Evolutionary conservation across 805 yeast genomes (phyloP).

Genomic region (Brettanomyces anomalus): DNA sequence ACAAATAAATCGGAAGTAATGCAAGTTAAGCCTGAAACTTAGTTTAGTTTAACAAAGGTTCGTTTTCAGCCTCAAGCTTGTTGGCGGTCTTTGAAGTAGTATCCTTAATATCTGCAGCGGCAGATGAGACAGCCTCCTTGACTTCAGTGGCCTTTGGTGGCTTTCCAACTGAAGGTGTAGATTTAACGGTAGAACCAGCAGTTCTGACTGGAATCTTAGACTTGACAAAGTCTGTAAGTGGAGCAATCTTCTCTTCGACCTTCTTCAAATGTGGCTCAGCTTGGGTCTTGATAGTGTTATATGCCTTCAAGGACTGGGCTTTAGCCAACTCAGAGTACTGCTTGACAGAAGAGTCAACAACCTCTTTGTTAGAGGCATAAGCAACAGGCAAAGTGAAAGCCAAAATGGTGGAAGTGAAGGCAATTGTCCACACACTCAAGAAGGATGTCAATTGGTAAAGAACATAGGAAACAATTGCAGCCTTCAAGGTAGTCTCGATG

Average conservation of each 20-base stretch:
- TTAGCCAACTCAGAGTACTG: constrained; percentile 37
- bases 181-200: constrained; percentile 54
- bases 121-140: constrained; percentile 1
- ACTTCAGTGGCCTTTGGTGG: constrained; percentile 8
- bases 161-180: constrained; percentile 4
- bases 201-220: constrained; percentile 57
- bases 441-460: constrained; percentile 65
- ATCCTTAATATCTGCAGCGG: constrained; percentile 3
- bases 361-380: constrained; percentile 65
- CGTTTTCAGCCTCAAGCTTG: constrained; percentile 6
- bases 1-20: background rate
- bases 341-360: constrained; percentile 60
- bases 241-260: constrained; percentile 53
- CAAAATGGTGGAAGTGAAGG: constrained; percentile 45
- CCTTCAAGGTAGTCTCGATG: constrained; percentile 63
- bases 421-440: constrained; percentile 63
- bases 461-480: constrained; percentile 57
- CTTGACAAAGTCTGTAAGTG: constrained; percentile 52
- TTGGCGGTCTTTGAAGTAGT: constrained; percentile 3
- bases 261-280: constrained; percentile 51
- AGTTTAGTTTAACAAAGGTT: constrained; percentile 3
- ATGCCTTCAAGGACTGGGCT: constrained; percentile 38
- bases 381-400: constrained; percentile 70
- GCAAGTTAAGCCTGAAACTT: too few species aligned
- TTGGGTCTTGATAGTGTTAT: constrained; percentile 30